phyloP scores from a whole-genome alignment of 192 early-diverging fungal species.

The Linnemannia elongata region DNA sequence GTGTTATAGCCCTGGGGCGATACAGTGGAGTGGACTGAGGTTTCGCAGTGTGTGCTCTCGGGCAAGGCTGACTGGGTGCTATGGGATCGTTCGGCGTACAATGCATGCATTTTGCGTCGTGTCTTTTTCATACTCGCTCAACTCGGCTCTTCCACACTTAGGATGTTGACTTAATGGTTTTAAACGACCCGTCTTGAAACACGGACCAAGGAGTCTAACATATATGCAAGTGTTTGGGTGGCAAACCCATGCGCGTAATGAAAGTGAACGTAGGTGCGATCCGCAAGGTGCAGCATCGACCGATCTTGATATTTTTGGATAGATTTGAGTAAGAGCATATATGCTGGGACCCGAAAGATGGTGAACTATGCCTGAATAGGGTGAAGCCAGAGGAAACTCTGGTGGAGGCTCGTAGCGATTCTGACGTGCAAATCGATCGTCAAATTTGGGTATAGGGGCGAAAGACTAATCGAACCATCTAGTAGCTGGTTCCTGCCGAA shows the following conservation, averaged over 20 bases:
- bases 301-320: slow-evolving; percentile 64
- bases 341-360: slow-evolving; percentile 86
- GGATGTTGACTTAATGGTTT: slow-evolving; percentile 74
- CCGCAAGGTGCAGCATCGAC: slow-evolving; percentile 65
- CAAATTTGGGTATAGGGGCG: slow-evolving; percentile 86
- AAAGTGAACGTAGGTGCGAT: slow-evolving; percentile 65
- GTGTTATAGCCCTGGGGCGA: slow-evolving; percentile 71
- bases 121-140: slow-evolving; percentile 47
- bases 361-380: slow-evolving; percentile 88
- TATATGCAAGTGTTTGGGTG: slow-evolving; percentile 80
- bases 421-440: slow-evolving; percentile 85
- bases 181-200: slow-evolving; percentile 86
- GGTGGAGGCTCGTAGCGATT: slow-evolving; percentile 83
- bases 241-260: slow-evolving; percentile 69
- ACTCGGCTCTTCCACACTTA: slow-evolving; percentile 56
- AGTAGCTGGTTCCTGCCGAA: slow-evolving; percentile 89
- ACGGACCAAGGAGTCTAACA: slow-evolving; percentile 89
- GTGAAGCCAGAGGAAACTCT: slow-evolving; percentile 86
- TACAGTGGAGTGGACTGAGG: slow-evolving; percentile 71
- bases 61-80: slow-evolving; percentile 54
- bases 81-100: slow-evolving; percentile 52
- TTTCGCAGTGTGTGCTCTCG: slow-evolving; percentile 61
- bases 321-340: slow-evolving; percentile 74
- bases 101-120: slow-evolving; percentile 53
- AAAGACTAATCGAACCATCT: slow-evolving; percentile 90